Percentiles rank a stretch among this genome's conserved stretches.
These are phyloP conservation scores for Termitomyces sp. DNA, from an alignment of 768 basidiomycete species.

Conservation along the genomic window DNA sequence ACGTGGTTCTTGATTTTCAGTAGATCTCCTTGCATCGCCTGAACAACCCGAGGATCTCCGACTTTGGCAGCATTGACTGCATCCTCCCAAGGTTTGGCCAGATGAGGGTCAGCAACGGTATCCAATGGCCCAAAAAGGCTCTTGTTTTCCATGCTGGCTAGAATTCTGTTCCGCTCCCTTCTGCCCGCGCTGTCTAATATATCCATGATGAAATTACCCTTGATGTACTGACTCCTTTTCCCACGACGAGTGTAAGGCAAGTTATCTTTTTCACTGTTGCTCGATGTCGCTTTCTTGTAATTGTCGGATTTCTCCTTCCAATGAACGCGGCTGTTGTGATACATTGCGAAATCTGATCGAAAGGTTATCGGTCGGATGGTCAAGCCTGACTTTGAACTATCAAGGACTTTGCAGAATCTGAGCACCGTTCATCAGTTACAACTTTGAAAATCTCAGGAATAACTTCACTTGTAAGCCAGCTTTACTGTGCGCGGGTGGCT, in stretches of 20 bases:
- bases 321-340: constrained; percentile 7
- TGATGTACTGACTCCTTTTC: constrained; percentile 7
- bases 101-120: constrained; percentile 14
- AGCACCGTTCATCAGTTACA: background rate
- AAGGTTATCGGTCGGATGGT: constrained; percentile 29
- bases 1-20: constrained; percentile 35
- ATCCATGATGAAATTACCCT: constrained; percentile 25
- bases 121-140: constrained; percentile 13
- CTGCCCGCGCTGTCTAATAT: constrained; percentile 11
- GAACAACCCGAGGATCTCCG: constrained; percentile 10
- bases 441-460: background rate
- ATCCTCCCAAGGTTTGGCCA: constrained; percentile 31
- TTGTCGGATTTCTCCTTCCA: constrained; percentile 16
- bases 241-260: constrained; percentile 7
- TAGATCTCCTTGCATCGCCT: constrained; percentile 27
- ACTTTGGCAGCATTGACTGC: constrained; percentile 19
- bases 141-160: constrained; percentile 12
- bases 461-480: constrained; percentile 43
- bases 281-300: background rate
- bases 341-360: constrained; percentile 10
- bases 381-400: constrained; percentile 57
- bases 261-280: constrained; percentile 3
- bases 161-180: constrained; percentile 10
- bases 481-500: constrained; percentile 37
- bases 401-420: constrained; percentile 49